Percentiles rank a stretch among this genome's conserved stretches.
Evolutionary conservation across 805 yeast genomes (phyloP).

Genomic region (Naumovozyma baii): DNA sequence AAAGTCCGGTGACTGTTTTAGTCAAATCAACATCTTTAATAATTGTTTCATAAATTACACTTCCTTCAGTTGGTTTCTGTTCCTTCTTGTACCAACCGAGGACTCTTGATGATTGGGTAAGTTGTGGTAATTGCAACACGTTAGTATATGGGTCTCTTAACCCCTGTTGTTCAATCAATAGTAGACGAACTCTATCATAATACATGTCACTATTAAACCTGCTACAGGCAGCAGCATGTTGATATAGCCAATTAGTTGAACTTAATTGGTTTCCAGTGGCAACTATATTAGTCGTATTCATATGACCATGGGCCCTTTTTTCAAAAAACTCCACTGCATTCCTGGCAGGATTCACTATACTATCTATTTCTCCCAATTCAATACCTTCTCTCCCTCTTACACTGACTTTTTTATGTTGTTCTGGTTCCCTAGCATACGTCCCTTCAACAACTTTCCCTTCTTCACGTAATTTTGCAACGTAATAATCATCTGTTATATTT

Average conservation of each 20-base stretch:
- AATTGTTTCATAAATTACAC: conserved; percentile 39
- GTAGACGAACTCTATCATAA: conserved; percentile 45
- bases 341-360: conserved; percentile 25
- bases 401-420: conserved; percentile 4
- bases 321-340: conserved; percentile 34
- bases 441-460: conserved; percentile 62
- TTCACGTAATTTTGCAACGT: conserved; percentile 45
- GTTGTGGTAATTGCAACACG: conserved; percentile 58
- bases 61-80: conserved; percentile 18
- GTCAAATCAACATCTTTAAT: conserved; percentile 38
- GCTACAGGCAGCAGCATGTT: conserved; percentile 70
- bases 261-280: conserved; percentile 31
- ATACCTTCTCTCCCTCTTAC: conserved; percentile 4
- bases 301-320: conserved; percentile 19
- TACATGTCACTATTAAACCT: conserved; percentile 57
- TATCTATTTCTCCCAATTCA: neutral
- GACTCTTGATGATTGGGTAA: conserved; percentile 60
- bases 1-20: conserved; percentile 52
- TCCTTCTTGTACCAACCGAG: conserved; percentile 17
- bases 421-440: conserved; percentile 30
- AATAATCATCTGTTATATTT: conserved; percentile 79
- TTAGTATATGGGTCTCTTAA: conserved; percentile 78
- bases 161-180: conserved; percentile 41
- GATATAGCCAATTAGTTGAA: conserved; percentile 76
- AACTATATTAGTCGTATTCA: conserved; percentile 26